Evolutionary conservation across 352 stramenopile species (phyloP).

Genomic region (Pythium folliculosum): DNA sequence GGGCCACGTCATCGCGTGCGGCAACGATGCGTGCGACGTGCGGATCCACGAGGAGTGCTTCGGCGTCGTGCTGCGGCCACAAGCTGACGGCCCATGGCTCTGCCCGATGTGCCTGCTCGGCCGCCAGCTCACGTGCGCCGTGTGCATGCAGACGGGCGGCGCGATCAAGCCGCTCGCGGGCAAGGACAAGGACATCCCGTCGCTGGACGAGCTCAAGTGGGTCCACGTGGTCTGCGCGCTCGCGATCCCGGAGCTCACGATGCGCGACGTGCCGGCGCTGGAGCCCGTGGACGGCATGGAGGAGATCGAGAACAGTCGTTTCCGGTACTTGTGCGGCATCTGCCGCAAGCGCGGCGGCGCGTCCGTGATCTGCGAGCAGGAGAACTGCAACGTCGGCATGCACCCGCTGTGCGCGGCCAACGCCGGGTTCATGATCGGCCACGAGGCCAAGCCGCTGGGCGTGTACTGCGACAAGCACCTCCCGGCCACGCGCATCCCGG

Average conservation of each 20-base stretch:
- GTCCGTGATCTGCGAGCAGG: conserved; percentile 78
- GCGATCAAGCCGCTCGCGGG: conserved; percentile 70
- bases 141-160: conserved; percentile 81
- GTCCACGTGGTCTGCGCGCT: conserved; percentile 83
- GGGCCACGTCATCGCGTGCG: conserved; percentile 64
- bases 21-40: conserved; percentile 64
- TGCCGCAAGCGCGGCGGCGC: conserved; percentile 80
- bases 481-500: conserved; percentile 57
- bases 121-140: conserved; percentile 60
- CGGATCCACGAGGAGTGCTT: conserved; percentile 86
- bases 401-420: conserved; percentile 76
- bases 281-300: conserved; percentile 84
- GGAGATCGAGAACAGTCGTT: conserved; percentile 82
- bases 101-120: conserved; percentile 81
- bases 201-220: conserved; percentile 70
- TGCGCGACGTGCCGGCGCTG: conserved; percentile 82
- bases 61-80: conserved; percentile 61
- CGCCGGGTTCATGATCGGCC: conserved; percentile 81
- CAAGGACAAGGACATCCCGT: not conserved
- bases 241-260: conserved; percentile 81
- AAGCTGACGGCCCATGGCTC: conserved; percentile 58
- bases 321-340: conserved; percentile 79
- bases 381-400: conserved; percentile 79
- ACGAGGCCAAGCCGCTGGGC: conserved; percentile 61
- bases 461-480: conserved; percentile 87